Evolutionary conservation across 768 basidiomycete genomes (phyloP), one percentile per base, ranked within the genome.

Genomic region (Mycena epipterygia): DNA sequence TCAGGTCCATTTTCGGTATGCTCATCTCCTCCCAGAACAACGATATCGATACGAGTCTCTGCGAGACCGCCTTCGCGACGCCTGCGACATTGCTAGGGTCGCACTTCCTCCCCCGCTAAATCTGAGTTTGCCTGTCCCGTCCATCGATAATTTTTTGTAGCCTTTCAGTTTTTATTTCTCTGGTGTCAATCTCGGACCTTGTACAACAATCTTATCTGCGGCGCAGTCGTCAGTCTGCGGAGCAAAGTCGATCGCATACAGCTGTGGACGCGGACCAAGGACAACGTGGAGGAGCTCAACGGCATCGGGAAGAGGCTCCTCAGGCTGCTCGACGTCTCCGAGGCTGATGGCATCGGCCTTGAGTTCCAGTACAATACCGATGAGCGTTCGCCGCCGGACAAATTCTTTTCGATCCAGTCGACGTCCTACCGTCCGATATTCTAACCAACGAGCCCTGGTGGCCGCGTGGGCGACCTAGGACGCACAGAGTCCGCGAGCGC

Each of bases 361-460:
- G 95, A 97, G 79, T 97, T 96, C 46, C 75, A 95, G 93, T 95
- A 90, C 74, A 95, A 96, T 77, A 93, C 90, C n/a, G 95, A 96
- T 62, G 94, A 95, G 74, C 87, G 93, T 32, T 94, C 95, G 2
- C 86, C 88, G 7, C 89, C 90, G 0, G 93, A 93, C 81, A 95
- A 94, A 77, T 96, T 95, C 82, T 81, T 96, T 29, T 88, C 91
- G 12, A 94, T 96, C 68, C 92, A 93, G 77, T 81, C 92, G 32
- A 89, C 92, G 1, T 88, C 89, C 0, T 94, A 88, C 83, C 89
- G 93, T 44, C 83, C 92, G 0, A 87, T 88, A 14, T 94, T 94
- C 83, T 87, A 88, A 67, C 48, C 76, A 13, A 63, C 65, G 42
- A 75, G 70, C 25, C 58, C 49, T 9, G 68, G 73, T 0, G 73